These are phyloP conservation scores for Globisporangium emineosum DNA, from an alignment of 352 stramenopile genomes.

Conservation along the genomic window DNA sequence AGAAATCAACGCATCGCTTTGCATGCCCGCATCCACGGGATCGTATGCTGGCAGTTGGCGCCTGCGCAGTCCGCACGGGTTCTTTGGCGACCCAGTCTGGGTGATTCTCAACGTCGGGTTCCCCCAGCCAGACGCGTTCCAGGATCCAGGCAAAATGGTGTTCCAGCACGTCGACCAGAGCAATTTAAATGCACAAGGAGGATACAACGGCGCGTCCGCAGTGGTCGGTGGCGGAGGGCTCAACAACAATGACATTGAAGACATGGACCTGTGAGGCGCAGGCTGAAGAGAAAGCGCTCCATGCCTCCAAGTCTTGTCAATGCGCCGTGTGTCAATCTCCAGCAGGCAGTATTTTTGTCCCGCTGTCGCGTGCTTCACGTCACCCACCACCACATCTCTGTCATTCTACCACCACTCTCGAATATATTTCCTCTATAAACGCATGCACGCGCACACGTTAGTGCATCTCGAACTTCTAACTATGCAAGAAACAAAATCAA, in stretches of 20 bases:
- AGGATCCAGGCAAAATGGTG: constrained; percentile 17
- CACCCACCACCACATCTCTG: not conserved
- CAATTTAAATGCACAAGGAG: constrained; percentile 1
- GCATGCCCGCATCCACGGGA: constrained; percentile 51
- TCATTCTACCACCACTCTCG: not conserved
- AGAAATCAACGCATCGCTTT: constrained; percentile 56
- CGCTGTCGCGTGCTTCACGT: too few relatives aligned
- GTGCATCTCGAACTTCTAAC: not conserved
- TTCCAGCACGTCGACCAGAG: constrained; percentile 14
- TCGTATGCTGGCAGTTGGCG: constrained; percentile 78
- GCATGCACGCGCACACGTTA: not conserved
- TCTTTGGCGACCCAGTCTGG: constrained; percentile 80
- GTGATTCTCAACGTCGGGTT: constrained; percentile 62
- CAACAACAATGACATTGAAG: constrained; percentile 20
- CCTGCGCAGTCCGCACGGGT: constrained; percentile 52
- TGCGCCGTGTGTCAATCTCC: not conserved
- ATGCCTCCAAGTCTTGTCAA: not conserved
- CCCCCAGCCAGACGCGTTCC: constrained; percentile 22
- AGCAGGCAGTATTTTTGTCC: not conserved
- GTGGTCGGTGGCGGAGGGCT: constrained; percentile 7
- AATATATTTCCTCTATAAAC: not conserved
- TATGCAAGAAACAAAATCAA: too few relatives aligned
- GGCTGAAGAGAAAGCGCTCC: not conserved
- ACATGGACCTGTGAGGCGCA: constrained; percentile 17
- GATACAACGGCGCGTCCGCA: not conserved